Conservation (phyloP, 768 basidiomycete genomes). For the Hypsizygus marmoreus region DNA sequence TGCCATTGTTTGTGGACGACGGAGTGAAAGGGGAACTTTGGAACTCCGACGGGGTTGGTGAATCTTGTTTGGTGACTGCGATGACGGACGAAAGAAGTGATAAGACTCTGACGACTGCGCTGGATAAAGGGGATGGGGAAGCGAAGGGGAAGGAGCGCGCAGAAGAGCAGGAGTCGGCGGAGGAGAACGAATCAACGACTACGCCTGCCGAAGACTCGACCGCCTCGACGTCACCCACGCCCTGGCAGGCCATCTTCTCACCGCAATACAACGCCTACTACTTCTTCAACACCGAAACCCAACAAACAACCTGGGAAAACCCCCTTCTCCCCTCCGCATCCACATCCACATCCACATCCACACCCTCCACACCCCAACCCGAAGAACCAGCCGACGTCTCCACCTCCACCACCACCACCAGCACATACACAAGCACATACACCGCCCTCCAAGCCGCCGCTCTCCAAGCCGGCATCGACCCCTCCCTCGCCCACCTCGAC, state of each 20-base stretch:
- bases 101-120: too few species aligned
- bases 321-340: constrained; percentile 52
- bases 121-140: too few species aligned
- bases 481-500: constrained; percentile 77
- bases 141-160: too few species aligned
- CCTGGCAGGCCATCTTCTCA: constrained; percentile 85
- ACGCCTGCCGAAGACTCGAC: not conserved
- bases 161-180: too few species aligned
- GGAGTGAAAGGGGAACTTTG: constrained; percentile 12
- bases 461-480: constrained; percentile 80
- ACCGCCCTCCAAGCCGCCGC: constrained; percentile 69
- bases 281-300: constrained; percentile 75
- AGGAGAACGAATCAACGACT: not conserved
- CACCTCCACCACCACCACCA: constrained; percentile 15
- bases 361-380: constrained; percentile 24
- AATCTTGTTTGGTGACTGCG: too few species aligned
- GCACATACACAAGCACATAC: constrained; percentile 35
- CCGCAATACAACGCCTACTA: constrained; percentile 81
- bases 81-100: too few species aligned
- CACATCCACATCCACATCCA: constrained; percentile 21
- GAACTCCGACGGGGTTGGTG: constrained; percentile 23
- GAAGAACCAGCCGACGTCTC: constrained; percentile 21
- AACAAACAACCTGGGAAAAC: constrained; percentile 85
- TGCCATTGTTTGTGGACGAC: constrained; percentile 23
- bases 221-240: constrained; percentile 13